These are phyloP conservation scores for Auriculariales sp. DNA, from an alignment of 768 basidiomycete species.

Conservation along the genomic window DNA sequence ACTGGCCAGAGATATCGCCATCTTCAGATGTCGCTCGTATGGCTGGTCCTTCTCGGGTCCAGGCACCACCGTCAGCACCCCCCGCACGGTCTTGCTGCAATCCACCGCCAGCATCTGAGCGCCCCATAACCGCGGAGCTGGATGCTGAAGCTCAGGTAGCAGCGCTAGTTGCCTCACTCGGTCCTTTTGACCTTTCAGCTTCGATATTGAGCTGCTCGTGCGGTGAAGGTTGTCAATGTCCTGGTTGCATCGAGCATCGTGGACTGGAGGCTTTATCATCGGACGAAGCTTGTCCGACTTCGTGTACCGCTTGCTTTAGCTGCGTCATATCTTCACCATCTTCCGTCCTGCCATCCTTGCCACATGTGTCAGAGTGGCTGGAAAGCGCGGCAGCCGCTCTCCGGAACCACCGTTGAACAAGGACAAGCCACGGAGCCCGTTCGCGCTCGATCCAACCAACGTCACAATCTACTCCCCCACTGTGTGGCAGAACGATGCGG, in stretches of 20 bases:
- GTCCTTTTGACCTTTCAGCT: constrained; percentile 19
- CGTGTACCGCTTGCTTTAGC: constrained; percentile 7
- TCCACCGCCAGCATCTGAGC: constrained; percentile 7
- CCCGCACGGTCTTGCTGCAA: constrained; percentile 12
- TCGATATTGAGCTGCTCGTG: constrained; percentile 40
- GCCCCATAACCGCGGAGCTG: constrained; percentile 8
- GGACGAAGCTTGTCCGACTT: constrained; percentile 12
- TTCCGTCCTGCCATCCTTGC: constrained; percentile 10
- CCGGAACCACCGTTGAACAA: constrained; percentile 25
- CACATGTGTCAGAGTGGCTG: constrained; percentile 48
- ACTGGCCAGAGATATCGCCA: neutral
- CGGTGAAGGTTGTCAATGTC: constrained; percentile 53
- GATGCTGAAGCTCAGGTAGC: constrained; percentile 16
- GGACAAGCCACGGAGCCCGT: constrained; percentile 23
- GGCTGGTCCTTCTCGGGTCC: neutral
- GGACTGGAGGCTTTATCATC: constrained; percentile 30
- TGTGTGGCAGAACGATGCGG: constrained; percentile 7
- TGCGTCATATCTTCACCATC: constrained; percentile 6
- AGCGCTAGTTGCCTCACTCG: constrained; percentile 24
- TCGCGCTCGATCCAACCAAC: constrained; percentile 36
- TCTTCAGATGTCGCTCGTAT: neutral
- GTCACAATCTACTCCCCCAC: constrained; percentile 27
- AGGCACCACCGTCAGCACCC: neutral
- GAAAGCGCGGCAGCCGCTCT: constrained; percentile 57
- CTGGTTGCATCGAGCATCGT: constrained; percentile 62